phyloP scores from a whole-genome alignment of 1,139 yeast species.

The Yamadazyma triangularis region DNA sequence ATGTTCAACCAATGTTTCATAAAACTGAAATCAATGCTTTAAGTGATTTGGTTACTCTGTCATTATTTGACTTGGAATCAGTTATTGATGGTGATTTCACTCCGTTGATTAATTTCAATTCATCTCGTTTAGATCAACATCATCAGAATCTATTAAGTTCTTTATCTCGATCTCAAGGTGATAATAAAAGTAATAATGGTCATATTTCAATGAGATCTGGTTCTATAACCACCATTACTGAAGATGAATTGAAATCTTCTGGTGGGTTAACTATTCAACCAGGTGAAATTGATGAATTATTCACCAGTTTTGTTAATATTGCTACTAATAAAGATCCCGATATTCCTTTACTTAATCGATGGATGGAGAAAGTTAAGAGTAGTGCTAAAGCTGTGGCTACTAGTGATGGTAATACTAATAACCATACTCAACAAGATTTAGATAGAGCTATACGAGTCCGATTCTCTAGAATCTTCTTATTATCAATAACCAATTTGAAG shows the following conservation, averaged over 20 bases:
- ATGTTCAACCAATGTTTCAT: conserved; percentile 95
- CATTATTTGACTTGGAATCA: conserved; percentile 80
- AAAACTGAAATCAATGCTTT: conserved; percentile 80
- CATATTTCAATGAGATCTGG: conserved; percentile 5
- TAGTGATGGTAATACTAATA: conserved; percentile 2
- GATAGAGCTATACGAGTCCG: conserved; percentile 25
- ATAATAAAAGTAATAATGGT: no score
- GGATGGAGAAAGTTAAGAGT: conserved; percentile 43
- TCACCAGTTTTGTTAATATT: conserved; percentile 60
- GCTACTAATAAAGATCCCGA: conserved; percentile 48
- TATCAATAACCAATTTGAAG: conserved; percentile 52
- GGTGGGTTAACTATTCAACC: conserved; percentile 13
- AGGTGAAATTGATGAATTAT: conserved; percentile 58
- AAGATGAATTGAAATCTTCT: conserved; percentile 1
- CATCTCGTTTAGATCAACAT: conserved; percentile 1
- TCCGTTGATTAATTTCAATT: conserved; percentile 13
- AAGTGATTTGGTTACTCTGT: conserved; percentile 75
- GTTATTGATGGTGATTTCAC: conserved; percentile 69
- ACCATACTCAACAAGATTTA: conserved; percentile 4
- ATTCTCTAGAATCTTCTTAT: conserved; percentile 59
- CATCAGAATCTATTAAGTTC: conserved; percentile 4
- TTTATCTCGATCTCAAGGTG: conserved; percentile 1
- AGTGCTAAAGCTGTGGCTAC: conserved; percentile 18
- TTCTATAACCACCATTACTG: conserved; percentile 5
- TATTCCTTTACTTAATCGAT: conserved; percentile 43